Evolutionary conservation across 805 yeast genomes (phyloP), one percentile per base, ranked within the genome.

Genomic region (Clavispora santaluciae): DNA sequence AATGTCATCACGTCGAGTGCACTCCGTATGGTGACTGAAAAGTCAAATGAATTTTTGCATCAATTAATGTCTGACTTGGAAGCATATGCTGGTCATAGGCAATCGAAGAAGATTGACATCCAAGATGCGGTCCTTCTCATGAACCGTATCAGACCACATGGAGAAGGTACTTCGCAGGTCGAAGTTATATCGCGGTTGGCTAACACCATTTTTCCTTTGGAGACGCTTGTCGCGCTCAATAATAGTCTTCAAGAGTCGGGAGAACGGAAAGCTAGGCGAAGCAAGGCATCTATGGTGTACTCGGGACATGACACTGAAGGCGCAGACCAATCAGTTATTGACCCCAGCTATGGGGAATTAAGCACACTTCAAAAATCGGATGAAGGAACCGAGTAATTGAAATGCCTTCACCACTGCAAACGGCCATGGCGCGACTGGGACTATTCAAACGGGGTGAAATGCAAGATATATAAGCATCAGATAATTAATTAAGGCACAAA

Each of bases 71-170:
- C 38, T 3, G 72, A 68, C 41, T 50, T 68, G 39, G 55, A 53
- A 25, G 68, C 67, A 3, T 68, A 64, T 48, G 66, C 71, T 12
- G 43, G 42, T 7, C 74, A 68, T 46, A 49, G 60, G 13, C 51
- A 56, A 15, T 47, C 63, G 10, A 50, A 57, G 18, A 48, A 48
- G 6, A 62, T 68, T n/a, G 50, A 51, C 33, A 51, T 67, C 33
- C 54, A 51, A 15, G 74, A 68, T 47, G 66, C 64, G 1, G 40
- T 68, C n/a, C 50, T 68, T 23, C 62, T 52, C 33, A 42, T 68
- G 36, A 60, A 63, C 33, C 45, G 72, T 24, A 50, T 66, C 16
- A 58, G 56, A 17, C 55, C 63, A 30, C 50, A 42, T 25, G 31
- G 45, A 13, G 23, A 30, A 35, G 6, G 49, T 49, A 12, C 42